phyloP scores from a whole-genome alignment of 129 eudicot species.

The Flaveria sonorensis region DNA sequence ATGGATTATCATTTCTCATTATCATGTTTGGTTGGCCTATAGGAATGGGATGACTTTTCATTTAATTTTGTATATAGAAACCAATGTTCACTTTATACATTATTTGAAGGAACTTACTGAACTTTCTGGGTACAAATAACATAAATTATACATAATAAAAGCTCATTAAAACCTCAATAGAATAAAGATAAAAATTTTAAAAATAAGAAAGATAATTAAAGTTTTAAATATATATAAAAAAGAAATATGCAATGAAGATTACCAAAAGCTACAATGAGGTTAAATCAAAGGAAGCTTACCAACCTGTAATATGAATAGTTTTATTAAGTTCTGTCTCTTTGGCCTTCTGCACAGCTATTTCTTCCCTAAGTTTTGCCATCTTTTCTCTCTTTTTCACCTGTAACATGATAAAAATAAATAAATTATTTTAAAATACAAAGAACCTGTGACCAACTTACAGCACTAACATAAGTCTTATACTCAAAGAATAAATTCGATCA shows the following conservation, averaged over 20 bases:
- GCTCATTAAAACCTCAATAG: not conserved
- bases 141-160: not conserved
- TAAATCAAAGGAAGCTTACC: constrained; percentile 23
- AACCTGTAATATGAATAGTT: constrained; percentile 97
- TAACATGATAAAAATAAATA: not conserved
- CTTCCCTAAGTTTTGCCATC: constrained; percentile 90
- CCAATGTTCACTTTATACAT: constrained; percentile 17
- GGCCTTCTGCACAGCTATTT: constrained; percentile 88
- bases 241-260: not conserved
- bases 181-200: not conserved
- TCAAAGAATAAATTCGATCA: not conserved
- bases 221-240: not conserved
- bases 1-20: not conserved
- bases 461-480: not conserved
- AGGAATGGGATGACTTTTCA: not conserved
- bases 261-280: constrained; percentile 9
- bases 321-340: constrained; percentile 92
- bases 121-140: not conserved
- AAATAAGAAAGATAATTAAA: not conserved
- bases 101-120: not conserved
- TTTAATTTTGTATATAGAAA: not conserved
- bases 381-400: constrained; percentile 88
- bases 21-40: constrained; percentile 31
- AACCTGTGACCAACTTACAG: not conserved
- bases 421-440: not conserved